Evolutionary conservation across 768 basidiomycete genomes (phyloP), one percentile per base, ranked within the genome.

Genomic region (Sarcodon sp.): DNA sequence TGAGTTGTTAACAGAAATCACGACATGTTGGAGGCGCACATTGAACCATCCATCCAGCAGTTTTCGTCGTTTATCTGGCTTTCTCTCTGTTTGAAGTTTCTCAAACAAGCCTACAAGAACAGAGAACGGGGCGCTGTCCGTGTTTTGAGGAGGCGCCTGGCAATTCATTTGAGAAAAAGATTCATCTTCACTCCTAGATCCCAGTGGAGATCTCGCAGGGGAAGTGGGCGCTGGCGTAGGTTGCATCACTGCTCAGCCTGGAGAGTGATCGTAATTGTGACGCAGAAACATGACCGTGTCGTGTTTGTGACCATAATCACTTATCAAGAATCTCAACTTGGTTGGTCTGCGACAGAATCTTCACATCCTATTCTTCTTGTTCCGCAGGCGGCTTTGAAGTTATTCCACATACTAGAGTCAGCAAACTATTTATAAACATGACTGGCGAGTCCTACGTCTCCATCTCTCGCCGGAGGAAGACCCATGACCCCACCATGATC

Each of bases 11-110:
- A 21, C 33, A 51, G 15, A 12, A 6, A 13, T 27, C 21, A 27
- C 21, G 21, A 33, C 43, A 44, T 48, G 16, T 44, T 13, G 18
- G 36, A 2, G 12, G 50, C 82, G 63, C 72, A 91, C 89, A 49
- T 73, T 78, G 58, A 93, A 89, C 86, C 91, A 93, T 12, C 72
- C 68, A 43, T 68, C 66, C n/a, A 96, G 61, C 5, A 83, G 65
- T 57, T 75, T 84, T 52, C 75, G 76, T 51, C 87, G 69, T 56
- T 80, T 77, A 10, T 88, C 85, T 35, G 79, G 79, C 59, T 83
- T 87, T 50, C 78, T 70, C 60, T 89, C 87, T 38, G 61, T 70
- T 50, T 82, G 75, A 6, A 94, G 64, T 55, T 76, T 82, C 53
- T 84, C 78, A 66, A 92, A 92, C 36, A 96, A 69, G 6, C 73